Evolutionary conservation across 345 rosid species (phyloP), one percentile per base, ranked within the genome.

Genomic region (Kandelia obovata): DNA sequence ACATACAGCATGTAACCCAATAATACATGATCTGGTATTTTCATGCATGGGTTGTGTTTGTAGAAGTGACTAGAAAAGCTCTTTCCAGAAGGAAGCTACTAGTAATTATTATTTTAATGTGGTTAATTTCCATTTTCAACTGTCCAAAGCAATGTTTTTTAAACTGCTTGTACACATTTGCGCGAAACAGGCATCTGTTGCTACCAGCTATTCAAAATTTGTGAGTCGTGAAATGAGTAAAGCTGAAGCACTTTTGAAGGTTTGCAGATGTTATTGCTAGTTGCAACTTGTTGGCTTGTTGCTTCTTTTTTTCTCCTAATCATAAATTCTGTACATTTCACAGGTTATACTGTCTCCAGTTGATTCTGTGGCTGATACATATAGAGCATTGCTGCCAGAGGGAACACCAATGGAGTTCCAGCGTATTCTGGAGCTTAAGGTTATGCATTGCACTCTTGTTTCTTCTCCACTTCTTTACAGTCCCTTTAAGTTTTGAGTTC

Each of bases 201-300:
- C 98, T 82, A 89, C 96, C 43, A 89, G 91, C 79, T 95, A 92
- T 76, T 84, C 92, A 7, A 92, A 90, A 86, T 95, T 95, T 74
- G 96, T 95, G 53, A 95, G 94, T 82, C 94, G 98, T 69, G 98
- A 92, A 86, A 95, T 95, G 99, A 92, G 99, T 87, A 90, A 91
- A 87, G 99, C 98, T 67, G 99, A 95, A 89, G 98, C 99, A 73
- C 96, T 95, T 70, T 82, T 95, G 67, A 95, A 95, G 98, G 96
- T 90, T 69, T 61, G 77, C 67, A n/a, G 65, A 59, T 31, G 13
- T 61, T 72, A 16, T 3, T 67, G 61, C 37, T 27, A 35, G 52
- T 7, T 47, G 53, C 59, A 62, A 19, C 63, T 28, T 57, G 66
- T 61, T 72, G 53, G 26, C 39, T 21, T n/a, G 7, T 64, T 63